Percentiles rank a stretch among this genome's conserved stretches.
These are phyloP conservation scores for Pulicaria dysenterica DNA, from an alignment of 129 eudicot genomes.

Conservation along the genomic window DNA sequence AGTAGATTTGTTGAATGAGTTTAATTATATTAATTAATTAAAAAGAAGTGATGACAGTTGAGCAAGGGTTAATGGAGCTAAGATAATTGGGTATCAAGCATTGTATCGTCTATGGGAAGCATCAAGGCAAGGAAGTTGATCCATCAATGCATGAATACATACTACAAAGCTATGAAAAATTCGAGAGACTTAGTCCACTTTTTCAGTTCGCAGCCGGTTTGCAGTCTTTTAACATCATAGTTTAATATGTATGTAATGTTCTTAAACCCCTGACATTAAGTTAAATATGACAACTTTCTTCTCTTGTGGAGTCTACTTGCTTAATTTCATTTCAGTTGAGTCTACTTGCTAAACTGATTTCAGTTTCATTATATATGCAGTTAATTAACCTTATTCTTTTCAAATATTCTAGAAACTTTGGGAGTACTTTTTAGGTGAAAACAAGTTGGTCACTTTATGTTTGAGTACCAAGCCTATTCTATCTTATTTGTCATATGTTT, in stretches of 20 bases:
- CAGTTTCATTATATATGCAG: too few species aligned
- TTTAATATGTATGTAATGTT: slow-evolving; percentile 27
- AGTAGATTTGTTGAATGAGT: background rate
- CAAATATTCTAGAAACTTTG: too few species aligned
- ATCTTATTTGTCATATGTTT: too few species aligned
- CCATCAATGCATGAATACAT: background rate
- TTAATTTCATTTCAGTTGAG: too few species aligned
- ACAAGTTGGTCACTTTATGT: too few species aligned
- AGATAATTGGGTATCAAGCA: slow-evolving; percentile 78
- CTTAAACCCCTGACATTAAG: background rate
- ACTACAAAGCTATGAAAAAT: slow-evolving; percentile 6
- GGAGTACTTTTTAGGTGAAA: too few species aligned
- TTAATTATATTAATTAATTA: background rate
- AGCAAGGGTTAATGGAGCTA: slow-evolving; percentile 91
- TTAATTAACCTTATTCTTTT: too few species aligned
- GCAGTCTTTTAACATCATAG: slow-evolving; percentile 5
- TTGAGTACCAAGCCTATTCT: too few species aligned
- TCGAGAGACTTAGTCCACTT: too few species aligned
- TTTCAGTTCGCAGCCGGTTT: too few species aligned
- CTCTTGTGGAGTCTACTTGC: too few species aligned
- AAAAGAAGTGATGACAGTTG: slow-evolving; percentile 50
- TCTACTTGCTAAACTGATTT: too few species aligned
- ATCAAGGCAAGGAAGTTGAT: slow-evolving; percentile 74
- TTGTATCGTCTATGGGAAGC: slow-evolving; percentile 93
- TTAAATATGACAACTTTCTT: slow-evolving; percentile 13